phyloP scores from a whole-genome alignment of 2,329 filamentous ascomycete genomes.

The Myriosclerotinia curreyana region DNA sequence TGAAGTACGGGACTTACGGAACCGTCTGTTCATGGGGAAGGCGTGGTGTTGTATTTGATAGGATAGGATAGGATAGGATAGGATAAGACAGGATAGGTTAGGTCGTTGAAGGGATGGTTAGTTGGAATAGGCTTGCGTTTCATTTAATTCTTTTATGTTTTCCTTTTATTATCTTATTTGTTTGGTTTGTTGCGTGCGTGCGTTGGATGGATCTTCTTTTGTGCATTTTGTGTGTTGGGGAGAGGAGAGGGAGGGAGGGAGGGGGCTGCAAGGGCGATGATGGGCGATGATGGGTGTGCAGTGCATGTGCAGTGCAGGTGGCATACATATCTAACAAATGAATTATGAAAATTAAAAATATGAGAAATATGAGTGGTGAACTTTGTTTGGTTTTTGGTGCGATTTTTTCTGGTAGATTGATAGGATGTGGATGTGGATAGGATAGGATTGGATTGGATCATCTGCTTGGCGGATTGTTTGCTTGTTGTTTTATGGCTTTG shows the following conservation, averaged over 20 bases:
- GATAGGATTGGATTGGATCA: too few species aligned
- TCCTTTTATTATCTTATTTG: background rate
- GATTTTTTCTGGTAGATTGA: background rate
- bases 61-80: too few species aligned
- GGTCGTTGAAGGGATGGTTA: background rate
- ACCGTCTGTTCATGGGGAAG: background rate
- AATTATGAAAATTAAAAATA: background rate
- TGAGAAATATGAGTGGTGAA: conserved; percentile 8
- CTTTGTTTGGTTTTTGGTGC: background rate
- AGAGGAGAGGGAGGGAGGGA: too few species aligned
- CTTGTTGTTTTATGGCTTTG: background rate
- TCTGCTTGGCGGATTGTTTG: background rate
- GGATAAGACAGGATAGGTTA: too few species aligned
- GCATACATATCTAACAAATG: conserved; percentile 7
- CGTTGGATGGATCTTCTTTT: background rate
- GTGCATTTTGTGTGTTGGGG: background rate
- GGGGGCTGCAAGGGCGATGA: background rate
- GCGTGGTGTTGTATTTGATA: background rate
- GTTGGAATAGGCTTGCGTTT: background rate
- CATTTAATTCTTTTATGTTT: background rate
- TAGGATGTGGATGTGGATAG: too few species aligned
- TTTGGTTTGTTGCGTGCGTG: background rate
- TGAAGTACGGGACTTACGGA: background rate
- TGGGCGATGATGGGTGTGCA: too few species aligned
- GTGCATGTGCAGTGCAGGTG: too few species aligned